Conservation (phyloP, 768 basidiomycete species). For the Gloeopeniophorella convolvens region DNA sequence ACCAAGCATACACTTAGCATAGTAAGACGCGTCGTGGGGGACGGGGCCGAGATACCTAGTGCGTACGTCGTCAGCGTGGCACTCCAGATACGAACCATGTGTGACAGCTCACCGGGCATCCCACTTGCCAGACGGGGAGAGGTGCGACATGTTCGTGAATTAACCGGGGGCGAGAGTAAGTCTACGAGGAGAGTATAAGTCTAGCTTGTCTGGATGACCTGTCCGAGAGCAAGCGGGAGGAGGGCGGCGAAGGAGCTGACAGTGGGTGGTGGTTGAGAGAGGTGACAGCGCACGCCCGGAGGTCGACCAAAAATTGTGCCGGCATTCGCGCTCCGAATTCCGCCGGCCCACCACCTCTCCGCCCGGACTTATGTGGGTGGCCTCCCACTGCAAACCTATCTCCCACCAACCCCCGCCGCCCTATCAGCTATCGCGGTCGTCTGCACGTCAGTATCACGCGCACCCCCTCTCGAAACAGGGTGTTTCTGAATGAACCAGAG, state of each 20-base stretch:
- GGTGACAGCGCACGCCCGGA: background rate
- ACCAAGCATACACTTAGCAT: conserved; percentile 82
- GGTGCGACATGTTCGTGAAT: conserved; percentile 41
- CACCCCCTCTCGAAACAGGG: too few species aligned
- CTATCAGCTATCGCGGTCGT: too few species aligned
- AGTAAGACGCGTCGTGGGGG: conserved; percentile 69
- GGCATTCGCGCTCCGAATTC: conserved; percentile 1
- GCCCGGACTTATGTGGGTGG: too few species aligned
- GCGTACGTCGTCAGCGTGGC: background rate
- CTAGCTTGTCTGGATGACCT: conserved; percentile 29
- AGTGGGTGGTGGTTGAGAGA: conserved; percentile 21
- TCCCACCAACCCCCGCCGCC: too few species aligned
- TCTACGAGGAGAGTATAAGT: conserved; percentile 28
- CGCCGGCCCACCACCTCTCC: background rate
- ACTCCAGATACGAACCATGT: conserved; percentile 11
- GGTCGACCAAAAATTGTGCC: background rate
- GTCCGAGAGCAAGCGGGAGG: conserved; percentile 27
- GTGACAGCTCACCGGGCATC: conserved; percentile 51
- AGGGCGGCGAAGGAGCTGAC: conserved; percentile 23
- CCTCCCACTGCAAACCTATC: too few species aligned
- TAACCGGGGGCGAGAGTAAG: conserved; percentile 28
- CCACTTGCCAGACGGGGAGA: conserved; percentile 55
- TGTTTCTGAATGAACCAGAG: too few species aligned
- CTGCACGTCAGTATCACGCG: too few species aligned
- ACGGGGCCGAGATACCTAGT: conserved; percentile 63